Percentiles rank a stretch among this genome's conserved stretches.
phyloP scores from a whole-genome alignment of 2,329 filamentous ascomycete genomes.

The Exophiala sideris region DNA sequence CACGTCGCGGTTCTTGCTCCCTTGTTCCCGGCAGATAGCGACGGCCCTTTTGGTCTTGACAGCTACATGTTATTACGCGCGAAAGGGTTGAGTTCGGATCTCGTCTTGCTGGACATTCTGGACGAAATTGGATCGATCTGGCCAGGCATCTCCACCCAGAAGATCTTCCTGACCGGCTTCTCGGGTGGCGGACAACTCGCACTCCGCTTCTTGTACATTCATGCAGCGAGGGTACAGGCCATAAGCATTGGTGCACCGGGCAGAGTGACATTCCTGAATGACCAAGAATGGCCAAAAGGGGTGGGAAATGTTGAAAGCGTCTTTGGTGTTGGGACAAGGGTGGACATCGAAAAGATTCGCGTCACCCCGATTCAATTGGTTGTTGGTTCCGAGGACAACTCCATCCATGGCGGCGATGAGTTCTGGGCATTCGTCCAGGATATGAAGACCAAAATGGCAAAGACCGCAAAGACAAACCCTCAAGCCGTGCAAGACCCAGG shows the following conservation, averaged over 20 bases:
- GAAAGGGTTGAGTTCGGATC: constrained; percentile 28
- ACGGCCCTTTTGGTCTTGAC: constrained; percentile 32
- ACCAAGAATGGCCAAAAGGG: constrained; percentile 27
- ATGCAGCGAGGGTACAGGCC: constrained; percentile 30
- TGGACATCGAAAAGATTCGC: not conserved
- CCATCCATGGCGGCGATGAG: constrained; percentile 7
- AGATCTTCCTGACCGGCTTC: constrained; percentile 32
- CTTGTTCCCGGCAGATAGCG: constrained; percentile 33
- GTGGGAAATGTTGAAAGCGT: constrained; percentile 3
- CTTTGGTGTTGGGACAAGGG: not conserved
- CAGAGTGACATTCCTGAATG: constrained; percentile 29
- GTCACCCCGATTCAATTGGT: constrained; percentile 3
- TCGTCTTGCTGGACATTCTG: constrained; percentile 31
- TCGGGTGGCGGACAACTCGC: constrained; percentile 35
- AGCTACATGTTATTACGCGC: constrained; percentile 32
- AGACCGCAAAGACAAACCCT: not conserved
- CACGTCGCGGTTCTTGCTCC: constrained; percentile 32
- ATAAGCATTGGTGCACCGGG: constrained; percentile 35
- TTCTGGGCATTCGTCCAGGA: constrained; percentile 1
- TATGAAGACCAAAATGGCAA: not conserved
- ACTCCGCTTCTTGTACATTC: constrained; percentile 34
- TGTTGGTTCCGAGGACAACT: constrained; percentile 2
- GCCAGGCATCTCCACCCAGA: constrained; percentile 31
- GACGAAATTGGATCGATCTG: constrained; percentile 32
- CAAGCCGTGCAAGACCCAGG: not conserved